Evolutionary conservation across 257 asterid genomes (phyloP).

Genomic region (Solanum bukasovii): DNA sequence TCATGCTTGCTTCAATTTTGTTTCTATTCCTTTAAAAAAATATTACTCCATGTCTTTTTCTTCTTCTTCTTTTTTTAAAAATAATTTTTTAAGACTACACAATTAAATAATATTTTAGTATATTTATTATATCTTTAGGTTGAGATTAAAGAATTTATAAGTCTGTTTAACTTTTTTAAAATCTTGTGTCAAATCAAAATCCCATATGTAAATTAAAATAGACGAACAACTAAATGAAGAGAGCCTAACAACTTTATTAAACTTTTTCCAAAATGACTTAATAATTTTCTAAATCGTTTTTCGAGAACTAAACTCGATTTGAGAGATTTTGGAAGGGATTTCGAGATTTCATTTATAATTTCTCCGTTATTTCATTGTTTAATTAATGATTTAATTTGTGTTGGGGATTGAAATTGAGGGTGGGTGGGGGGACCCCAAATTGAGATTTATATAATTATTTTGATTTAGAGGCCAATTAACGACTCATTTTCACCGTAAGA

Average conservation of each 20-base stretch:
- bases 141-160: too few relatives aligned
- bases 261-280: not conserved
- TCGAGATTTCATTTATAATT: not conserved
- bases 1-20: not conserved
- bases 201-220: too few relatives aligned
- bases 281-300: too few relatives aligned
- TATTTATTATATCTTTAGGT: not conserved
- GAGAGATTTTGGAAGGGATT: not conserved
- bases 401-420: not conserved
- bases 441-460: not conserved
- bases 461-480: not conserved
- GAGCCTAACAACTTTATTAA: not conserved
- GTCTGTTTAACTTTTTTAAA: too few relatives aligned
- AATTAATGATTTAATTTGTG: too few relatives aligned
- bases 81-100: too few relatives aligned
- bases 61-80: too few relatives aligned
- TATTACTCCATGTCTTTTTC: too few relatives aligned
- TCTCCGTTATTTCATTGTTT: too few relatives aligned
- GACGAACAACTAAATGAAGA: not conserved
- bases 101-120: too few relatives aligned
- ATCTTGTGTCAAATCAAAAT: not conserved
- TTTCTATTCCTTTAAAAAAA: too few relatives aligned
- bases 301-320: not conserved
- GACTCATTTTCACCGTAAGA: not conserved
- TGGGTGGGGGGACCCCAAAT: not conserved